Base-by-base conservation (phyloP, 352 stramenopile genomes). In the Phytophthora rubi region DNA sequence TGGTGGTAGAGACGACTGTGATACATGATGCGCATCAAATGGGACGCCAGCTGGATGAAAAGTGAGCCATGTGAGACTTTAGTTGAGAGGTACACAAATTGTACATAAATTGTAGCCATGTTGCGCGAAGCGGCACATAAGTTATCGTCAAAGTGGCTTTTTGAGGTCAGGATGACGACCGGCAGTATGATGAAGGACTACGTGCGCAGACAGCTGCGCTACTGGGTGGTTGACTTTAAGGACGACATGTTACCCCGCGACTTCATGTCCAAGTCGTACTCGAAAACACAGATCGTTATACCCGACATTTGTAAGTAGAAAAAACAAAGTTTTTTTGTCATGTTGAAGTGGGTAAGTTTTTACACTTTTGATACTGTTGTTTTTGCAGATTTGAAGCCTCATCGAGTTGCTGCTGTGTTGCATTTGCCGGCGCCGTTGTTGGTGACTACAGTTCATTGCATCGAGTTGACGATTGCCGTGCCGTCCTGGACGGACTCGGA, bases 121-220 rank as follows among this genome's bases (percentile, higher is more conserved):
- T 61, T 26, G 16, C 15, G 26, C 59, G 30, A 63, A 53, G 56
- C 15, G 39, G 33, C 54, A 35, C 65, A n/a, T n/a, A n/a, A n/a
- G 53, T 72, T 66, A 6, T n/a, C 63, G 55, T n/a, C n/a, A n/a
- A n/a, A n/a, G n/a, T n/a, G 23, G 32, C 23, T 5, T 37, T 48
- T 18, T 18, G 39, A 21, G 23, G 42, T 2, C 26, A 58, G 1
- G 28, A 81, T 81, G 66, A 58, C 72, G 59, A 55, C 54, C 2
- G 51, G 37, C 30, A 80, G 63, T 37, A 74, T 77, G 44, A 90
- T 92, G 81, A 92, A 92, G 73, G 84, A 92, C 64, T 89, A 90
- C 59, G 65, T 92, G 13, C 81, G 81, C 52, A 81, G 79, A 49
- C 82, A 92, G 65, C 79, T 92, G 49, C 76, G 70, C 44, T 83